These are phyloP conservation scores for Citrus inodora DNA, from an alignment of 345 rosid genomes.

Conservation along the genomic window DNA sequence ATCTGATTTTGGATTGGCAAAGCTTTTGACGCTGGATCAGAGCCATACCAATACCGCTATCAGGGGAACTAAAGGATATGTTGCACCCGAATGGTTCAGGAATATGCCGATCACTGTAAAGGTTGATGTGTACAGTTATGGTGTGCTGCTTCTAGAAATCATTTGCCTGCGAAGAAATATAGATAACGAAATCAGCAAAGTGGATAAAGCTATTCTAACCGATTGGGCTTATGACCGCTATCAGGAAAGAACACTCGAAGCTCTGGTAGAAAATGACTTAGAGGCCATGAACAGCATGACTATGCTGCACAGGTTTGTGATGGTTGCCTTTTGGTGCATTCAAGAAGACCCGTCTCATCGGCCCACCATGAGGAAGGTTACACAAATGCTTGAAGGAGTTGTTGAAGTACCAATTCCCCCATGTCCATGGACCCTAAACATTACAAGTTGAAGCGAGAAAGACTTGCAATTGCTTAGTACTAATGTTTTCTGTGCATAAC, in stretches of 20 bases:
- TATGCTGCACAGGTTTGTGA: constrained; percentile 19
- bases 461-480: too few species aligned
- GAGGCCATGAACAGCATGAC: constrained; percentile 13
- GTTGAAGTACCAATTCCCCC: constrained; percentile 30
- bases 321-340: constrained; percentile 47
- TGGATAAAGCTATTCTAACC: constrained; percentile 38
- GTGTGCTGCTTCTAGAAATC: constrained; percentile 31
- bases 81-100: constrained; percentile 37
- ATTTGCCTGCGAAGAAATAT: constrained; percentile 16
- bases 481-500: background rate
- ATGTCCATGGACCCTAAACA: constrained; percentile 8
- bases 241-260: constrained; percentile 24
- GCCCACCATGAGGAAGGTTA: constrained; percentile 45
- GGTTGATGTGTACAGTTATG: constrained; percentile 33
- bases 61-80: constrained; percentile 33
- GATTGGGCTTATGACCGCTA: constrained; percentile 44
- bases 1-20: constrained; percentile 43
- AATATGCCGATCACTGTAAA: constrained; percentile 16
- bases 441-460: background rate
- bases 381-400: constrained; percentile 50
- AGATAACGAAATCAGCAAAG: constrained; percentile 8
- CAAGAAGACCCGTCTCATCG: constrained; percentile 39
- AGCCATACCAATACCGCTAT: constrained; percentile 22
- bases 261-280: constrained; percentile 24
- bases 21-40: constrained; percentile 29